Percentiles rank a stretch among this genome's conserved stretches.
Evolutionary conservation across 345 rosid species (phyloP).

Genomic region (Eucalyptus regnans): DNA sequence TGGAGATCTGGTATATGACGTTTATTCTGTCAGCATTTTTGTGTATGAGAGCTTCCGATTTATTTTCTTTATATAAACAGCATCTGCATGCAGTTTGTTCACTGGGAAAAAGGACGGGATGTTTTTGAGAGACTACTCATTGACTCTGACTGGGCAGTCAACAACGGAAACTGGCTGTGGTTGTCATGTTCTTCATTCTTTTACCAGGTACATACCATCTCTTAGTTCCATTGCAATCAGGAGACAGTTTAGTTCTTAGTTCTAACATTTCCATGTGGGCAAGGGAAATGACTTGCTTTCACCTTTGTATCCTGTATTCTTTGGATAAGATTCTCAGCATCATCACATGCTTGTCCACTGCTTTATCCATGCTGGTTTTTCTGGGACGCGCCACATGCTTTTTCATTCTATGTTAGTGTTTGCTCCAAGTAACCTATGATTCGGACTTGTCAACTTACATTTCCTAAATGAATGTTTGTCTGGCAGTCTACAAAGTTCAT

Average conservation of each 20-base stretch:
- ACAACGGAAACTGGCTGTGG: conserved; percentile 96
- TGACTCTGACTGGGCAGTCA: conserved; percentile 95
- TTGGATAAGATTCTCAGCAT: not conserved
- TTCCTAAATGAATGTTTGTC: not conserved
- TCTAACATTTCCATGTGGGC: not conserved
- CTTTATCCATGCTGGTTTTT: not conserved
- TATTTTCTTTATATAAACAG: not conserved
- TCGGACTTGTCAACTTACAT: not conserved
- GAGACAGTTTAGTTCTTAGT: not conserved
- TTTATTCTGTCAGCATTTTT: not conserved
- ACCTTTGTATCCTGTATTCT: not conserved
- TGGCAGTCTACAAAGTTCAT: not conserved
- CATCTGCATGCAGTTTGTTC: conserved; percentile 63
- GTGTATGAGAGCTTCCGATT: not conserved
- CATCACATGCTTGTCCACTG: not conserved
- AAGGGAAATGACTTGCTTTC: not conserved
- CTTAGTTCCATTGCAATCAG: not conserved
- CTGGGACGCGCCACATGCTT: not conserved
- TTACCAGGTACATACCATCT: conserved; percentile 50
- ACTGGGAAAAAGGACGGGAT: conserved; percentile 97
- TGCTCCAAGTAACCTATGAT: not conserved
- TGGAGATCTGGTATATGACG: conserved; percentile 73
- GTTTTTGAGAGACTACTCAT: conserved; percentile 87
- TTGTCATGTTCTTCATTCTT: conserved; percentile 94
- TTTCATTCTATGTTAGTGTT: not conserved